Conservation (phyloP, 495 filamentous ascomycete genomes). For the Penicillium salamii region DNA sequence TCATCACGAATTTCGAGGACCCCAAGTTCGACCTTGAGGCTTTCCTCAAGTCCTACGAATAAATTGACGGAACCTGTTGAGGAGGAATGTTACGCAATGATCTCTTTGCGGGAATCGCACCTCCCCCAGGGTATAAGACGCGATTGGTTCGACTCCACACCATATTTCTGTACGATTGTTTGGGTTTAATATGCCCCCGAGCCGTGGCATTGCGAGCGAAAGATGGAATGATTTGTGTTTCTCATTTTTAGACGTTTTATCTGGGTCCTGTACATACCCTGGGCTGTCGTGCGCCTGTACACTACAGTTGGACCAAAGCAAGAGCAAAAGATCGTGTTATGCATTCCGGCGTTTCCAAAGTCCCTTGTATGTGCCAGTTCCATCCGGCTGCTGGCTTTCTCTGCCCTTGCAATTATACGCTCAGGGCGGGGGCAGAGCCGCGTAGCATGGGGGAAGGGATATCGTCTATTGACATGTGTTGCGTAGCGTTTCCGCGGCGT, state of each 20-base stretch:
- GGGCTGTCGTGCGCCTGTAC: conserved; percentile 46
- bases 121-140: conserved; percentile 39
- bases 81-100: conserved; percentile 33
- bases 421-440: neutral
- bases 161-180: conserved; percentile 52
- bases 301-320: conserved; percentile 45
- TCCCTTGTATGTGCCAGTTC: conserved; percentile 1
- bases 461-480: neutral
- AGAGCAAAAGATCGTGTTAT: conserved; percentile 47
- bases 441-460: neutral
- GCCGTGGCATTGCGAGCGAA: conserved; percentile 49
- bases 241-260: conserved; percentile 45
- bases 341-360: conserved; percentile 30
- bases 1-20: conserved; percentile 79
- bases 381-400: conserved; percentile 3
- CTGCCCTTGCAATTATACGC: conserved; percentile 2
- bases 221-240: conserved; percentile 42
- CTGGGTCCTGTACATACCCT: conserved; percentile 51
- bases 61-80: conserved; percentile 31
- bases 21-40: conserved; percentile 89
- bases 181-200: conserved; percentile 44
- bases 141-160: conserved; percentile 34
- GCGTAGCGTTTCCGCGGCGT: neutral
- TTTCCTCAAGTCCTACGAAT: conserved; percentile 66
- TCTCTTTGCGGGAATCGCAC: conserved; percentile 35